Base-by-base conservation (phyloP, 164 flowering plant species). In the Stephania japonica region DNA sequence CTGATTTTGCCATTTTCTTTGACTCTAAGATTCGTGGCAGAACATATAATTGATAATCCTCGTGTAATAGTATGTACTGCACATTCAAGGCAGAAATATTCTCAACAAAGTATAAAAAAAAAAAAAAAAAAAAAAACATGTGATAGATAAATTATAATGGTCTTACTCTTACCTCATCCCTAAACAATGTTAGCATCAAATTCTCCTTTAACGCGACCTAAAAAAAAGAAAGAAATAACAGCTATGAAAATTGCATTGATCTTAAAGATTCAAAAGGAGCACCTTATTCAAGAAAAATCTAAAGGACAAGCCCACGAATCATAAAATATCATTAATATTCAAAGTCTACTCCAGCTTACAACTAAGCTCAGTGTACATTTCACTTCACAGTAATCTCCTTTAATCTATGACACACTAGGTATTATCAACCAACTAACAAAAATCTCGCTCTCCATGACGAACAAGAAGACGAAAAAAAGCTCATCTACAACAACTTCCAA, bases 171-270 rank as follows among this genome's bases (percentile, higher is more conserved):
- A 89, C 98, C 93, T 96, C 98, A 82, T 96, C 99, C 81, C 97
- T 87, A 79, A 85, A 96, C 78, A 96, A 78, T 44, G 97, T 70
- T 53, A 96, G 87, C 65, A 88, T 86, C 73, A 96, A 79, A 80
- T 96, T 91, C 82, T 93, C 99, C 87, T 91, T 96, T 72, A 96
- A 86, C 59, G 87, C 98, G 70, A 93, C 97, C 99, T 95, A 87
- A 69, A 80, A 83, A 66, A 69, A 70, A n/a, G 67, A 72, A 25
- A 43, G 10, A 14, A 59, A 7, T n/a, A 24, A 59, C 24, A 59
- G 23, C 2, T 16, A 59, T 19, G 23, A 59, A 59, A 21, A 59
- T 59, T 5, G 7, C 21, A 59, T 21, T 7, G 23, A 59, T n/a
- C 9, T 19, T 59, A 21, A 59, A 59, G 21, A 59, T 19, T 59